Conservation (phyloP, 106 monocot genomes). For the Narthecium ossifragum region DNA sequence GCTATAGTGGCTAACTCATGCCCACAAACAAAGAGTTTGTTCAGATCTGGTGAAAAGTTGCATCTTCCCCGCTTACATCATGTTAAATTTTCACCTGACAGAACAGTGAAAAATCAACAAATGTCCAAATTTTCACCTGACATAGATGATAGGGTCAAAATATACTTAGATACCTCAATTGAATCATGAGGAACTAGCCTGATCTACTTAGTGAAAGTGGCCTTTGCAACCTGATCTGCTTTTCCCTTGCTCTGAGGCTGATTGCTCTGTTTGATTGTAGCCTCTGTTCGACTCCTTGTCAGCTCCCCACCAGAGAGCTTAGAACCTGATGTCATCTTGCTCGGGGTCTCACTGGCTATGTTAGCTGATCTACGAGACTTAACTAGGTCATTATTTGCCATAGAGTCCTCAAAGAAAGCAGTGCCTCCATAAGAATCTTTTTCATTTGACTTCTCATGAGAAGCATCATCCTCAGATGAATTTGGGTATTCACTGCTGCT, state of each 20-base stretch:
- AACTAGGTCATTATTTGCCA: too few species aligned
- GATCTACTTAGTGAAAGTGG: not conserved
- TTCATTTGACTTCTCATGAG: too few species aligned
- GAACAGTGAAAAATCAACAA: not conserved
- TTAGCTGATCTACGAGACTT: not conserved
- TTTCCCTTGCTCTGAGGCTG: not conserved
- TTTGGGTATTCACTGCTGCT: too few species aligned
- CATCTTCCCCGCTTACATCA: not conserved
- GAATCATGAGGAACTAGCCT: not conserved
- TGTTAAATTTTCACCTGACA: conserved; percentile 3
- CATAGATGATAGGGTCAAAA: not conserved
- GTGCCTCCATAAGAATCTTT: too few species aligned
- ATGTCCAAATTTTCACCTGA: not conserved
- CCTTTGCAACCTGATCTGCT: not conserved
- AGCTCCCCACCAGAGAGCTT: not conserved
- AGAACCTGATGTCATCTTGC: not conserved
- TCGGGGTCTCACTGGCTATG: not conserved
- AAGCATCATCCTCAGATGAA: too few species aligned
- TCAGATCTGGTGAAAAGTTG: not conserved
- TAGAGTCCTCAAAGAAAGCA: too few species aligned
- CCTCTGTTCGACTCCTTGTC: not conserved
- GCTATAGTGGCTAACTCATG: too few species aligned
- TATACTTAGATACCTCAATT: too few species aligned
- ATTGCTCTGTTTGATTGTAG: not conserved
- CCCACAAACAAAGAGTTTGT: too few species aligned